Percentiles rank a stretch among this genome's conserved stretches.
Evolutionary conservation across 768 basidiomycete genomes (phyloP).

Genomic region (Rhodocollybia butyracea): DNA sequence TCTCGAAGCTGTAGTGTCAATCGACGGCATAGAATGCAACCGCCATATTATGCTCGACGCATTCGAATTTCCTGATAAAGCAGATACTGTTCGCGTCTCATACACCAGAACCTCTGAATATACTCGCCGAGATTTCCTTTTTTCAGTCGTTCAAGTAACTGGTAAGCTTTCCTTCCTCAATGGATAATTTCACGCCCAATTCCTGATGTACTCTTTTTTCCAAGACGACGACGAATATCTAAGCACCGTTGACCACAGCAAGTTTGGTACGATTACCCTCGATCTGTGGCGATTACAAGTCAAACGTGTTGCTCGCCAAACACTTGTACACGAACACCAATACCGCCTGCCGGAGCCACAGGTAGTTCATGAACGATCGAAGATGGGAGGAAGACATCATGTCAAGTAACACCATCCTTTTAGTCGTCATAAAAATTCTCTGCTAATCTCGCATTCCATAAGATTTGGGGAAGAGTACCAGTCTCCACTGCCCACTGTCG

Average conservation of each 20-base stretch:
- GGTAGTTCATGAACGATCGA: slow-evolving; percentile 29
- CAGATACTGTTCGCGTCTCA: slow-evolving; percentile 1
- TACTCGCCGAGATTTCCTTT: slow-evolving; percentile 4
- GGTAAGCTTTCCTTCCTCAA: not conserved
- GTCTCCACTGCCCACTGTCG: slow-evolving; percentile 24
- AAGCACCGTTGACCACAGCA: not conserved
- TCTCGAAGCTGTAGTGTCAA: not conserved
- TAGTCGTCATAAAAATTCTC: not conserved
- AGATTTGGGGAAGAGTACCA: slow-evolving; percentile 31
- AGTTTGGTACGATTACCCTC: not conserved
- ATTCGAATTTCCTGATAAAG: not conserved
- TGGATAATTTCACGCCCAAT: too few relatives aligned
- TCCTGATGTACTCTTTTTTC: not conserved
- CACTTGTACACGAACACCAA: slow-evolving; percentile 15
- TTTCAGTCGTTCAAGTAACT: not conserved
- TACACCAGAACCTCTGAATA: not conserved
- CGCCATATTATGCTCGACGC: slow-evolving; percentile 5
- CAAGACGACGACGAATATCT: not conserved
- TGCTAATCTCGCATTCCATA: not conserved
- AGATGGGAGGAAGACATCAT: slow-evolving; percentile 31
- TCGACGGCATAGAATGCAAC: slow-evolving; percentile 5
- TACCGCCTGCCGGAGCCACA: slow-evolving; percentile 21
- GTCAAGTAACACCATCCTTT: too few relatives aligned
- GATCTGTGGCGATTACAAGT: slow-evolving; percentile 1
- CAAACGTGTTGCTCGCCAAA: not conserved